A percentile compares a stretch with the other conserved stretches of the same genome.
Evolutionary conservation across 148 eudicot species (phyloP).

Genomic region (Vaccinium corymbosum): DNA sequence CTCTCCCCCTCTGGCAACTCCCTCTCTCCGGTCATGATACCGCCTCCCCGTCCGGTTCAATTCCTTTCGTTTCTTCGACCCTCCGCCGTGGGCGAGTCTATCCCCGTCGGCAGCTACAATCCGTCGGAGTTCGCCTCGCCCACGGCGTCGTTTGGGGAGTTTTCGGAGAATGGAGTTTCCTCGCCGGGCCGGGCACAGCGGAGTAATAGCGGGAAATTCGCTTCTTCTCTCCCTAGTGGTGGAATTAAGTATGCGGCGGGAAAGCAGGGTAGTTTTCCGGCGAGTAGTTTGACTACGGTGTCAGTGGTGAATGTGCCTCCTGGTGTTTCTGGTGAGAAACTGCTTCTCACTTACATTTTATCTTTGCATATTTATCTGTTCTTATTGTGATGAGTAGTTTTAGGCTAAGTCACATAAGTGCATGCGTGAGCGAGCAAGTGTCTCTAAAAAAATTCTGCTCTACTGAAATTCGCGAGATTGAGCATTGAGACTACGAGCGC

Average conservation of each 20-base stretch:
- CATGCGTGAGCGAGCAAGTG: neutral
- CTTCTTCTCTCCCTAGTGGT: conserved; percentile 61
- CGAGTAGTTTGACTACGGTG: conserved; percentile 49
- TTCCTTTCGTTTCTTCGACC: conserved; percentile 24
- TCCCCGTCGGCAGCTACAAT: conserved; percentile 66
- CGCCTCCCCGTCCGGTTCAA: conserved; percentile 58
- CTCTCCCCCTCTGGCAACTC: conserved; percentile 51
- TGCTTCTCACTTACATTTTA: neutral
- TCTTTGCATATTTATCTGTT: neutral
- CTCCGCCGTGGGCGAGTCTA: conserved; percentile 24
- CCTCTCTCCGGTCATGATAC: conserved; percentile 91
- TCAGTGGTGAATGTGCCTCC: conserved; percentile 39
- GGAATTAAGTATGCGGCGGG: conserved; percentile 51
- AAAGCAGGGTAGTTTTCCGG: conserved; percentile 25
- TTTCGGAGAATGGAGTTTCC: conserved; percentile 19
- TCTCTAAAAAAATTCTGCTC: too few relatives aligned
- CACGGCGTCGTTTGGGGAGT: conserved; percentile 28
- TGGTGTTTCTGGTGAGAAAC: conserved; percentile 39
- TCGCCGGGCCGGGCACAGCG: conserved; percentile 24
- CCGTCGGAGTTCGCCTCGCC: conserved; percentile 49
- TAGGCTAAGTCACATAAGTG: neutral
- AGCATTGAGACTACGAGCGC: too few relatives aligned
- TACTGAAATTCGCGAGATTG: neutral
- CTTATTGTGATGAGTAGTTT: neutral
- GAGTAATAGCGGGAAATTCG: conserved; percentile 44